phyloP scores from a whole-genome alignment of 495 filamentous ascomycete genomes.

The Evansstolkia leycettana region DNA sequence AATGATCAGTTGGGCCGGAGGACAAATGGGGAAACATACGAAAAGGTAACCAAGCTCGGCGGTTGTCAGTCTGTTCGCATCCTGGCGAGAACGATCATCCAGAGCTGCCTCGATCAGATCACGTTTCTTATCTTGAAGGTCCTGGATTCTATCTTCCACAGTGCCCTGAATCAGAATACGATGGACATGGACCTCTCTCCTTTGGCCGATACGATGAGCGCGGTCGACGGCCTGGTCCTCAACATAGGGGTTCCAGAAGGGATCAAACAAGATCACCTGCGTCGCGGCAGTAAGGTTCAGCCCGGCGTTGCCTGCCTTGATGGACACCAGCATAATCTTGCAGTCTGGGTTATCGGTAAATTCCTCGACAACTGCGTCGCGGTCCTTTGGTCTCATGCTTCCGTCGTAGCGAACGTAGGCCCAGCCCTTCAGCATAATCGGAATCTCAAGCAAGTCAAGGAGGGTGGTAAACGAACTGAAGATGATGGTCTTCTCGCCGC shows the following conservation, averaged over 20 bases:
- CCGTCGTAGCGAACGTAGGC: conserved; percentile 76
- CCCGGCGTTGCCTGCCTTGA: conserved; percentile 86
- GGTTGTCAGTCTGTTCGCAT: conserved; percentile 45
- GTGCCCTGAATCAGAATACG: conserved; percentile 65
- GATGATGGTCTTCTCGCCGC: conserved; percentile 71
- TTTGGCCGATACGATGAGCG: conserved; percentile 83
- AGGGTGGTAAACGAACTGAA: conserved; percentile 90
- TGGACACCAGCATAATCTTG: conserved; percentile 74
- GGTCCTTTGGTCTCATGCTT: conserved; percentile 56
- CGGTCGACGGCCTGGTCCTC: conserved; percentile 94
- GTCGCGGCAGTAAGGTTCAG: conserved; percentile 81
- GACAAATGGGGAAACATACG: conserved; percentile 33
- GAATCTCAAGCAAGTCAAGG: conserved; percentile 87
- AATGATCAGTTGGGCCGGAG: too few relatives aligned
- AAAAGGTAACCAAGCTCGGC: conserved; percentile 64
- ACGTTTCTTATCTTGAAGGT: conserved; percentile 75
- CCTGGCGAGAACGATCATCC: conserved; percentile 61
- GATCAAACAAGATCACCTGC: conserved; percentile 84
- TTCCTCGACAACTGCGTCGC: conserved; percentile 57
- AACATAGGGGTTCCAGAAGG: conserved; percentile 94
- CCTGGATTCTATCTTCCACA: conserved; percentile 82
- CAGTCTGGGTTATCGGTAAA: conserved; percentile 56
- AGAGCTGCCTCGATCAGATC: conserved; percentile 68
- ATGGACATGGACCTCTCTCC: conserved; percentile 62
- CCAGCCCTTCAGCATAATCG: conserved; percentile 51